Conservation (phyloP, 768 basidiomycete genomes). For the Lentinula sp. region DNA sequence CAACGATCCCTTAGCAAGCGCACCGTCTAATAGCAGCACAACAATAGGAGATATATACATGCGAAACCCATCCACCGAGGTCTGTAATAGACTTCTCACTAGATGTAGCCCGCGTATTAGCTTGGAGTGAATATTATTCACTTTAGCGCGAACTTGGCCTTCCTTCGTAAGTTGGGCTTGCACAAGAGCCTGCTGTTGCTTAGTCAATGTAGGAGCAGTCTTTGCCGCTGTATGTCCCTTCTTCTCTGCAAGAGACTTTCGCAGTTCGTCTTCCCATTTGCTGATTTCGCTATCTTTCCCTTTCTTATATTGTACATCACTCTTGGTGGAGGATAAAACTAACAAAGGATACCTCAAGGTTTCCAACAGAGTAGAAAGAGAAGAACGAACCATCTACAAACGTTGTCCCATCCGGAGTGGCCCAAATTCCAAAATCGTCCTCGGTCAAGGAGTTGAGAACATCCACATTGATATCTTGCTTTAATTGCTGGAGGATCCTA, state of each 20-base stretch:
- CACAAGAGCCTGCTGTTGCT: constrained; percentile 81
- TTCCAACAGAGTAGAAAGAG: background rate
- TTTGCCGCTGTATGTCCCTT: constrained; percentile 36
- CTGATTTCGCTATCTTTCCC: constrained; percentile 87
- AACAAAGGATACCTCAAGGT: background rate
- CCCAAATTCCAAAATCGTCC: constrained; percentile 79
- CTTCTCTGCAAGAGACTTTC: constrained; percentile 78
- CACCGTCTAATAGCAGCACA: constrained; percentile 57
- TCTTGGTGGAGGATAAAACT: constrained; percentile 64
- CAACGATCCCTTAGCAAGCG: constrained; percentile 49
- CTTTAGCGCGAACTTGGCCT: constrained; percentile 52
- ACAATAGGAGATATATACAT: constrained; percentile 53
- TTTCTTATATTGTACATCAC: constrained; percentile 45
- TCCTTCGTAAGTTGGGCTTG: constrained; percentile 83
- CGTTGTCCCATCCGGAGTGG: constrained; percentile 73
- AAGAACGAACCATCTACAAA: constrained; percentile 67
- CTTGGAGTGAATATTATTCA: constrained; percentile 44
- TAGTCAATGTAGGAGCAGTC: constrained; percentile 52
- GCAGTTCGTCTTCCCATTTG: constrained; percentile 94
- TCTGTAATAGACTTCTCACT: constrained; percentile 54
- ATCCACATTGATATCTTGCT: constrained; percentile 54
- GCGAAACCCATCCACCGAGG: constrained; percentile 44
- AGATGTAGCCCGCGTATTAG: constrained; percentile 66
- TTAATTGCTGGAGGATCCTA: constrained; percentile 60
- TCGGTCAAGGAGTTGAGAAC: constrained; percentile 60